Percentiles rank a stretch among this genome's conserved stretches.
Evolutionary conservation across 257 asterid genomes (phyloP).

Genomic region (Lycium barbarum): DNA sequence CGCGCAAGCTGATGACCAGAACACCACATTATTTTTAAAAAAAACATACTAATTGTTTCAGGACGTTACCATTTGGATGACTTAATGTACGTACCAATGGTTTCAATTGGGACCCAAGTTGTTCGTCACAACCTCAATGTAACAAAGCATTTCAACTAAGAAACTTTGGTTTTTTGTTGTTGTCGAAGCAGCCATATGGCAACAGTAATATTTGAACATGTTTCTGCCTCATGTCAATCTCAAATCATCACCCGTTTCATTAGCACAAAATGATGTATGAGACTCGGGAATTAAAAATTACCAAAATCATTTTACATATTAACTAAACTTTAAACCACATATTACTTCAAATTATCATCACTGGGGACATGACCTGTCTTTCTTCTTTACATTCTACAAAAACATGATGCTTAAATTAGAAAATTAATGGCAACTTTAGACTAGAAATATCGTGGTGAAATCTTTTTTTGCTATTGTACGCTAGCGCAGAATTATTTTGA

Average conservation of each 20-base stretch:
- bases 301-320: not conserved
- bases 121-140: not conserved
- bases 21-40: not conserved
- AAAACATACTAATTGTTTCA: not conserved
- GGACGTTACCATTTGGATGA: not conserved
- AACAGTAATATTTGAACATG: constrained; percentile 22
- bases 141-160: not conserved
- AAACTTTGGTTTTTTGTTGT: not conserved
- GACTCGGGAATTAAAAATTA: not conserved
- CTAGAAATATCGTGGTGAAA: not conserved
- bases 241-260: constrained; percentile 16
- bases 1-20: accelerated
- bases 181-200: not conserved
- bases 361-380: not conserved
- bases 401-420: not conserved
- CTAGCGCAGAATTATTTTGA: not conserved
- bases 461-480: not conserved
- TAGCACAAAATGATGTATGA: not conserved
- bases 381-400: not conserved
- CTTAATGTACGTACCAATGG: not conserved
- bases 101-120: not conserved
- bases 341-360: not conserved
- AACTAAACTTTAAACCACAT: not conserved
- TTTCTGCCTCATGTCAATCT: constrained; percentile 13
- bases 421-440: not conserved